Evolutionary conservation across 257 asterid genomes (phyloP).

Genomic region (Lithospermum erythrorhizon): DNA sequence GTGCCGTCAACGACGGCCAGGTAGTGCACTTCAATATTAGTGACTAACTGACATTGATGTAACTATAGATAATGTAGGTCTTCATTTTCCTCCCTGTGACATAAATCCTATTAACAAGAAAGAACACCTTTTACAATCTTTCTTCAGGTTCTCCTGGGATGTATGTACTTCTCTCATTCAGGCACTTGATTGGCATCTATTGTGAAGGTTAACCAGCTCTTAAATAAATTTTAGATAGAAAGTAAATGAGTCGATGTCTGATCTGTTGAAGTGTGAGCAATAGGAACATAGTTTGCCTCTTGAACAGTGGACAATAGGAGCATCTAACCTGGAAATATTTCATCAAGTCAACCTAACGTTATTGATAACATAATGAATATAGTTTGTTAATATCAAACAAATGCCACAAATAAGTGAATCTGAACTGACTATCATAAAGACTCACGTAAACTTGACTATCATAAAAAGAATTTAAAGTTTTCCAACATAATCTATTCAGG

Average conservation of each 20-base stretch:
- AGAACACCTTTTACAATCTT: constrained; percentile 35
- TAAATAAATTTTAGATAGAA: constrained; percentile 60
- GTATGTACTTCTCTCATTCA: constrained; percentile 28
- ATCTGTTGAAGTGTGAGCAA: constrained; percentile 37
- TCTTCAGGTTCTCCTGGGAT: constrained; percentile 30
- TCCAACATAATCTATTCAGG: neutral
- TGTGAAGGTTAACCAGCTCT: constrained; percentile 51
- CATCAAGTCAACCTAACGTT: constrained; percentile 10
- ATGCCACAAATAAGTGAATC: neutral
- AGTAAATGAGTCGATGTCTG: constrained; percentile 38
- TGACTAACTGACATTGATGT: too few species aligned
- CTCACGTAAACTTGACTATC: neutral
- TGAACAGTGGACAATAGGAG: constrained; percentile 39
- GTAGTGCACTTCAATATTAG: too few species aligned
- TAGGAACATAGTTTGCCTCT: constrained; percentile 43
- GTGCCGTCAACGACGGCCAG: too few species aligned
- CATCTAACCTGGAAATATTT: constrained; percentile 42
- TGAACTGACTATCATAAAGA: neutral
- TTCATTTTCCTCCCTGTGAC: too few species aligned
- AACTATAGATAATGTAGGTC: too few species aligned
- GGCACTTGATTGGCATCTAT: constrained; percentile 30
- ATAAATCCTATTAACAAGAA: too few species aligned
- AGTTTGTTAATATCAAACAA: too few species aligned
- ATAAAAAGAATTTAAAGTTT: neutral
- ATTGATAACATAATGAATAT: too few species aligned